These are phyloP conservation scores for Cyclotella sp. DNA, from an alignment of 108 stramenopile genomes.

Conservation along the genomic window DNA sequence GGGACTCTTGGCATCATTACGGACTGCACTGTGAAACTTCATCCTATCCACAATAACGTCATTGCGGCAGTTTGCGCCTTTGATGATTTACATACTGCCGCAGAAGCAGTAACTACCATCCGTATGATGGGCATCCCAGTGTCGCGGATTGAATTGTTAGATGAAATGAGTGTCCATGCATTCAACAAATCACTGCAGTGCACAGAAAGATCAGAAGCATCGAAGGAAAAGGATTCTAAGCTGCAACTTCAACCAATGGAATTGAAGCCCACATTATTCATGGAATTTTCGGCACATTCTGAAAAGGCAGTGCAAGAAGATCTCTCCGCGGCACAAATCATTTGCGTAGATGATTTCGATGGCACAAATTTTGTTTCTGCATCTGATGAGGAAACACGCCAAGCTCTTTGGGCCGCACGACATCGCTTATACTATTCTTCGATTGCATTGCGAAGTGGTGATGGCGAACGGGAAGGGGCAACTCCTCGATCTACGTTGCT, in stretches of 20 bases:
- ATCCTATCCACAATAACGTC: conserved; percentile 77
- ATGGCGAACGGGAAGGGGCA: conserved; percentile 46
- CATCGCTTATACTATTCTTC: conserved; percentile 86
- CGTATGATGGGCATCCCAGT: conserved; percentile 72
- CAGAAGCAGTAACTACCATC: conserved; percentile 74
- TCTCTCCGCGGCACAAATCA: conserved; percentile 50
- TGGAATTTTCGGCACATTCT: conserved; percentile 79
- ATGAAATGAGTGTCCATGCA: conserved; percentile 70
- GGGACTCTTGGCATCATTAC: conserved; percentile 85
- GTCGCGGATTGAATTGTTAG: conserved; percentile 84
- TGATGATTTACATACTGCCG: conserved; percentile 66
- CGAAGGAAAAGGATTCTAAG: not conserved
- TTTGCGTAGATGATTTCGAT: conserved; percentile 60
- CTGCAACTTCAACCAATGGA: conserved; percentile 41
- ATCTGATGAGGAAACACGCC: conserved; percentile 64
- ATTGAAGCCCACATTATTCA: conserved; percentile 75
- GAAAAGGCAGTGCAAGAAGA: conserved; percentile 57
- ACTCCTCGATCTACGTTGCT: conserved; percentile 59
- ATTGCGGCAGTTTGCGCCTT: conserved; percentile 84
- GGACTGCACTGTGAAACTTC: conserved; percentile 85
- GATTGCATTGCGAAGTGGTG: conserved; percentile 60
- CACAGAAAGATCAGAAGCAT: conserved; percentile 12
- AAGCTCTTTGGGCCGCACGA: conserved; percentile 87
- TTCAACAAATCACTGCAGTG: conserved; percentile 60
- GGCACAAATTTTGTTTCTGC: conserved; percentile 67